Evolutionary conservation across 2,329 filamentous ascomycete genomes (phyloP), one percentile per base, ranked within the genome.

Genomic region (Cladosporium sp.): DNA sequence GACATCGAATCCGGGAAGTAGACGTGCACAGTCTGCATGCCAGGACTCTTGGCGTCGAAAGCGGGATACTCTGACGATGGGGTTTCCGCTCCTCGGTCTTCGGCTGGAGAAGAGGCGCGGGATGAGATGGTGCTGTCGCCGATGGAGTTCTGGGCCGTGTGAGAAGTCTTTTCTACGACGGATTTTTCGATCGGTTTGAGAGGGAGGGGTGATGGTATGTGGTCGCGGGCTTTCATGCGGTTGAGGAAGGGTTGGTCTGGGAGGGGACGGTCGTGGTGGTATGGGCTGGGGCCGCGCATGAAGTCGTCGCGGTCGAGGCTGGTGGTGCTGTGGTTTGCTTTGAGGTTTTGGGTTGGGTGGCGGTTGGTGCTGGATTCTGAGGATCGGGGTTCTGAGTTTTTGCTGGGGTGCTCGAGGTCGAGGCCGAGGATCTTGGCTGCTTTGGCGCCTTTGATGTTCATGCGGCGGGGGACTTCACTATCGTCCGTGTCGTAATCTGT

Each of bases 341-440:
- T 22, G 48, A 17, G n/a, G 10, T 40, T 45, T 3, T 39, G 44
- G 5, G 45, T 25, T 17, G 55, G 34, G 24, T 28, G 42, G 25
- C 24, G n/a, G 20, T 15, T 24, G 36, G n/a, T 35, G 6, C 5
- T 10, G n/a, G 24, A 17, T 15, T 37, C 22, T 28, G 42, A 45
- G 42, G 42, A 45, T 32, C 28, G 28, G 28, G 8, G 9, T 24
- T 45, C 42, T 9, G 45, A 24, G 22, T 19, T 36, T 9, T 19
- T 37, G 19, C n/a, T 37, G 6, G 35, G 2, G 42, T 17, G 8
- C 9, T 49, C 44, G 17, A 57, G n/a, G n/a, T 6, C 20, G 7
- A 67, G 56, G 8, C 64, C 66, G 34, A 69, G 64, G 32, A 68
- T 57, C 44, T 64, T 63, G 4, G 65, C 67, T 12, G 65, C 65